Evolutionary conservation across 2,329 filamentous ascomycete genomes (phyloP).

Genomic region (Apiospora phragmitis): DNA sequence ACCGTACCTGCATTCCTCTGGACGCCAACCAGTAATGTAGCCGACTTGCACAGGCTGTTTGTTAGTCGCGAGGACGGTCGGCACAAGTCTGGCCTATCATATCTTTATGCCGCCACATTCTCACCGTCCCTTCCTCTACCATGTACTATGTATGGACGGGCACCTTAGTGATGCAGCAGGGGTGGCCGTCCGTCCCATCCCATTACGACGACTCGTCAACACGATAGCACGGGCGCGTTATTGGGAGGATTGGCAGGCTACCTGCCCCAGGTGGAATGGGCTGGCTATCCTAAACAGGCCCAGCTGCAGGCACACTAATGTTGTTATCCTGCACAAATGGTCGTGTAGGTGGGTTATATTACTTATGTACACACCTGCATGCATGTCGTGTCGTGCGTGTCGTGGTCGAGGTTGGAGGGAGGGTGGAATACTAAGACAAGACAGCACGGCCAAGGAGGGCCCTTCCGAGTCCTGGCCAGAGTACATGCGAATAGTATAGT

Average conservation of each 20-base stretch:
- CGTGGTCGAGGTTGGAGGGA: conserved; percentile 3
- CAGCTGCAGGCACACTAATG: not conserved
- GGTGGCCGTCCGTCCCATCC: not conserved
- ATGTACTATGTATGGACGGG: not conserved
- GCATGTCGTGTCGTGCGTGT: conserved; percentile 3
- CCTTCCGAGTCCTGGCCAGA: not conserved
- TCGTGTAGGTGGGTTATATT: conserved; percentile 9
- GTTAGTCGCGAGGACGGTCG: not conserved
- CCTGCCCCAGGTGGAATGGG: conserved; percentile 9
- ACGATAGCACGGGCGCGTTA: conserved; percentile 8
- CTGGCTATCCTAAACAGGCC: conserved; percentile 1
- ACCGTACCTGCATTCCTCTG: conserved; percentile 10
- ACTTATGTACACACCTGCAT: conserved; percentile 4
- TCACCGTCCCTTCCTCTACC: not conserved
- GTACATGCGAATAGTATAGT: not conserved
- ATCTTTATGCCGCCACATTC: conserved; percentile 12
- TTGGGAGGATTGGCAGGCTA: conserved; percentile 5
- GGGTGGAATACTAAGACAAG: conserved; percentile 1
- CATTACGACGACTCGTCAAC: conserved; percentile 10
- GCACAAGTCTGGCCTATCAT: conserved; percentile 10
- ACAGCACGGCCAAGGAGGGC: not conserved
- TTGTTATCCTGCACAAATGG: conserved; percentile 10
- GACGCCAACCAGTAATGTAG: not conserved
- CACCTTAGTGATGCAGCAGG: not conserved
- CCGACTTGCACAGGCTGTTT: conserved; percentile 1